Percentiles rank a stretch among this genome's conserved stretches.
Conservation (phyloP, 495 filamentous ascomycete species). For the Cudoniella acicularis region DNA sequence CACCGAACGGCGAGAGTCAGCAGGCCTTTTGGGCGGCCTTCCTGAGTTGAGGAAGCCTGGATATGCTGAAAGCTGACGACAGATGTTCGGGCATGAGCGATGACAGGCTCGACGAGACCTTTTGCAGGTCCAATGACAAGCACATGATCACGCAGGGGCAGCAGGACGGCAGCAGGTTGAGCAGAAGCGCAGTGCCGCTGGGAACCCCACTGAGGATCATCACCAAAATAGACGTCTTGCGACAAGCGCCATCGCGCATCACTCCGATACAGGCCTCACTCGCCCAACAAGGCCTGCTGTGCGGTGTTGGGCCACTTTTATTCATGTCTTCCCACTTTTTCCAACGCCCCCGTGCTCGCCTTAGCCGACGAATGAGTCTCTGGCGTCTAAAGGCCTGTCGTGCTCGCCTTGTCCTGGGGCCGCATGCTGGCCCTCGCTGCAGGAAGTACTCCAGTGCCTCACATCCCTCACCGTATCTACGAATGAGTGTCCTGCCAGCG, state of each 20-base stretch:
- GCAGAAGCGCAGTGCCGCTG: conserved; percentile 14
- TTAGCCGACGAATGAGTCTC: conserved; percentile 24
- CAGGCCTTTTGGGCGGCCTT: conserved; percentile 1
- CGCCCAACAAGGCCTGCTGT: neutral
- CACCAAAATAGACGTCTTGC: conserved; percentile 20
- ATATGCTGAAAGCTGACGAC: conserved; percentile 25
- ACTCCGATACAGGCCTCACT: conserved; percentile 13
- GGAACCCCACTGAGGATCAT: neutral
- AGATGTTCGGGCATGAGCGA: conserved; percentile 16
- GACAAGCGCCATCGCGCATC: conserved; percentile 25
- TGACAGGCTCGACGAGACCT: neutral
- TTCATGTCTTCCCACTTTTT: no score
- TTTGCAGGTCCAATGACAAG: conserved; percentile 13
- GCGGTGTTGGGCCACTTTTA: neutral
- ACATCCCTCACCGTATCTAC: conserved; percentile 17
- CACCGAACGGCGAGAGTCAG: conserved; percentile 1
- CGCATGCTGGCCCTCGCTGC: no score
- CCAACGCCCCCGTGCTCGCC: neutral
- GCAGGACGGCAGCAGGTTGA: no score
- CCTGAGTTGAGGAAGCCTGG: conserved; percentile 1
- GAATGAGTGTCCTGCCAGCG: conserved; percentile 11
- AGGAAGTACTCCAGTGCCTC: no score
- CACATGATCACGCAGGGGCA: conserved; percentile 9
- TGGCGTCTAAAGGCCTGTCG: conserved; percentile 19
- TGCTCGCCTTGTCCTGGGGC: no score